These are phyloP conservation scores for Lobosporangium transversale DNA, from an alignment of 192 early-diverging fungal species.

Conservation along the genomic window DNA sequence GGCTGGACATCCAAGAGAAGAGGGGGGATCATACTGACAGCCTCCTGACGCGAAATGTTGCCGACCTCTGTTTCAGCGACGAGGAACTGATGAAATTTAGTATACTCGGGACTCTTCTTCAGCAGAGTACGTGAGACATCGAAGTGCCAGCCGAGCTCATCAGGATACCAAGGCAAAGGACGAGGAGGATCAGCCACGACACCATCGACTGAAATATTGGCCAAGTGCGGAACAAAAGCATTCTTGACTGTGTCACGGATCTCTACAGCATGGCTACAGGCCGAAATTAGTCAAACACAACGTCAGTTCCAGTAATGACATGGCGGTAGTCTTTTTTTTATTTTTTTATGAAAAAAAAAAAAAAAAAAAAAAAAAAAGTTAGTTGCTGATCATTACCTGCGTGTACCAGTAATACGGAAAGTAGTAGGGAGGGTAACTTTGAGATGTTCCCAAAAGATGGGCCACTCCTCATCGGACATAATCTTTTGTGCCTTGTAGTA, in stretches of 20 bases:
- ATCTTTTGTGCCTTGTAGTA: slow-evolving; percentile 85
- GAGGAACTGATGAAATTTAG: slow-evolving; percentile 92
- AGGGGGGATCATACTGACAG: slow-evolving; percentile 98
- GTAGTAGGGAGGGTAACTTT: slow-evolving; percentile 84
- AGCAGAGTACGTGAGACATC: slow-evolving; percentile 78
- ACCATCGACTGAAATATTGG: slow-evolving; percentile 74
- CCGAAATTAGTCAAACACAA: not conserved
- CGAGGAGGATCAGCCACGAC: slow-evolving; percentile 77
- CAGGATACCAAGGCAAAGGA: slow-evolving; percentile 91
- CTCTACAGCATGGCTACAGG: slow-evolving; percentile 68
- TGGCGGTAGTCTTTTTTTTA: too few species aligned
- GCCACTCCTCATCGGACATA: slow-evolving; percentile 86
- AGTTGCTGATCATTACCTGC: too few species aligned
- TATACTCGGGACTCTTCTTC: slow-evolving; percentile 78
- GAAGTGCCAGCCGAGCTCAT: slow-evolving; percentile 91
- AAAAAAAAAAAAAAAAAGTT: too few species aligned
- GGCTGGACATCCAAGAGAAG: slow-evolving; percentile 90
- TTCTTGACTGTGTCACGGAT: slow-evolving; percentile 77
- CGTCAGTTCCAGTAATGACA: too few species aligned
- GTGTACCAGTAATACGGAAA: slow-evolving; percentile 94
- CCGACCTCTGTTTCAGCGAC: slow-evolving; percentile 98
- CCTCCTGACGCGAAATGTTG: slow-evolving; percentile 96
- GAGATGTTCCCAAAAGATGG: slow-evolving; percentile 75
- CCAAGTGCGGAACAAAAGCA: slow-evolving; percentile 59
- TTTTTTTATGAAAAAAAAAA: too few species aligned